Evolutionary conservation across 228 moss, liverwort and hornwort species (phyloP), one percentile per base, ranked within the genome.

Genomic region (Sphagnum magellanicum): DNA sequence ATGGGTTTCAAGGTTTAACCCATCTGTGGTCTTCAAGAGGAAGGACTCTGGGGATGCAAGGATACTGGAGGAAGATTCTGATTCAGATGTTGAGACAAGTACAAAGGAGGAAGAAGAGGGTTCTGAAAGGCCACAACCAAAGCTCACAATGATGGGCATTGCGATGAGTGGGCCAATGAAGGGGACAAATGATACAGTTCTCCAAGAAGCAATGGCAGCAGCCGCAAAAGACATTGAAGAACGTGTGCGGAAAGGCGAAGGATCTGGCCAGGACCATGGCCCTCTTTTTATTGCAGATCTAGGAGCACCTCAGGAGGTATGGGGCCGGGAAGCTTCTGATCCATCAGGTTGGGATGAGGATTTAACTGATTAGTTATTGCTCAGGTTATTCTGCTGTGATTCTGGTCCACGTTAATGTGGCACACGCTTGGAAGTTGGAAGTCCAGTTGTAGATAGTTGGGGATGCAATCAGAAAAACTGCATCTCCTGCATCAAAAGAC

Each of bases 201-300:
- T 91, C 65, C 91, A 97, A 79, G 86, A 89, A 71, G 91, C 96
- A 4, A 97, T 97, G 96, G 96, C 91, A 53, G 93, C 86, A 1
- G 96, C 96, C 65, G 96, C 96, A 15, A 97, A 93, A 76, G 96
- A 97, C 68, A 93, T 97, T 66, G 96, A 97, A 79, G 88, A 91
- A 76, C 88, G 96, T 74, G 83, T 93, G 60, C 88, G 96, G 14
- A 97, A 97, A 74, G 96, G 96, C 13, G 96, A 93, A 80, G 91
- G 88, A 48, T 80, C 93, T 50, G 93, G 91, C 5, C 84, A 77
- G 64, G 93, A 91, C 55, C 88, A 90, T 68, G 88, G 96, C 6
- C 96, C 96, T 71, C 81, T 97, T 66, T 97, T 97, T 63, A 97
- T 97, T 64, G 96, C 96, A 68, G 91, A 97, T 77, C 87, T 97